Base-by-base conservation (phyloP, 257 asterid species). In the Handroanthus guayacan region DNA sequence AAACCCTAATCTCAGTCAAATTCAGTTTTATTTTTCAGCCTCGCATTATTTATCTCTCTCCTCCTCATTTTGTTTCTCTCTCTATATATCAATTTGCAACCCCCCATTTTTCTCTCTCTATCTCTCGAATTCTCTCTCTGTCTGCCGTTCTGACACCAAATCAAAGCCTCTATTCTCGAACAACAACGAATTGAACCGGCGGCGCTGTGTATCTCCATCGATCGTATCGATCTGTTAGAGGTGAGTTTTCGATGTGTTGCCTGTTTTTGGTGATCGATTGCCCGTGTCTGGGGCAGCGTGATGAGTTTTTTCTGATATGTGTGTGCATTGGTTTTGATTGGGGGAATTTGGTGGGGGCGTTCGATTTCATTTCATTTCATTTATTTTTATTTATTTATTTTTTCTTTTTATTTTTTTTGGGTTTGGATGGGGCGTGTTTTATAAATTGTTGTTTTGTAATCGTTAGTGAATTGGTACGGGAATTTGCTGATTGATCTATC, bases 1-100 rank as follows among this genome's bases (percentile, higher is more conserved):
- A 50, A 77, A 72, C 76, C 81, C 79, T 81, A 81, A 67, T 76
- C 79, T 48, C 76, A 51, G 44, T 44, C 8, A 36, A 44, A 78
- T 70, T 67, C 62, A 61, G 71, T 57, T 77, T 81, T 74, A 67
- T 73, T 77, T 77, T 72, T 54, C 80, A 81, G 74, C 80, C 79
- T 67, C 75, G 75, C 68, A 76, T 76, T 71, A 38, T 69, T 45
- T 69, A 14, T 73, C 78, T 54, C 78, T 78, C 82, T 62, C 37
- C 39, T n/a, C 47, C 12, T 72, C 73, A 38, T 77, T 50, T 68
- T 51, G 17, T 11, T 17, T 69, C 72, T 47, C 13, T 64, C 43
- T 65, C 43, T 62, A 51, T 78, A 50, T 25, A 43, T 68, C 54
- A 5, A 50, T 37, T 43, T 31, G 54, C 72, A 13, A 43, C 58